Base-by-base conservation (phyloP, 805 yeast genomes). In the Nakazawaea populi region DNA sequence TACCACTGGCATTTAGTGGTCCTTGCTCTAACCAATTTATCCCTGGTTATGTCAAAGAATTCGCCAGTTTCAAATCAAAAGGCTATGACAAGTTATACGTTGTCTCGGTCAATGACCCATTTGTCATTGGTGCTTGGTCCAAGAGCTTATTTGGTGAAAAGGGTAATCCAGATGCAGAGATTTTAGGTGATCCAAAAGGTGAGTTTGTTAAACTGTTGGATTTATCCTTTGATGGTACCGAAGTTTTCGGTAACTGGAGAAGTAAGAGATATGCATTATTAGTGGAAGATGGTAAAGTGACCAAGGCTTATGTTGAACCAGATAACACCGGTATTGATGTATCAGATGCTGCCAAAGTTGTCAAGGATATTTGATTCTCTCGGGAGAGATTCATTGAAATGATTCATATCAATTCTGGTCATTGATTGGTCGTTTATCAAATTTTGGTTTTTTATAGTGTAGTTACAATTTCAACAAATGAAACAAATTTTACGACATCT, bases 81-180 rank as follows among this genome's bases (percentile, higher is more conserved):
- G 96, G 96, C n/a, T 74, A 79, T 68, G 59, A 69, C 29, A 68
- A 79, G 44, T 66, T 89, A 47, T 81, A 75, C 59, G 80, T 90
- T 42, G 79, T 90, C 36, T 76, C 94, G 18, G 96, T 88, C 46
- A 90, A 90, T 67, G 97, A 90, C 64, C 78, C 94, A 3, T 90
- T 90, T 66, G 96, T 89, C 46, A 80, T 83, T 61, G 77, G 80
- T 58, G 91, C 94, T 0, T 90, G 96, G 96, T 80, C 79, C 42
- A 77, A 82, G 51, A 60, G 70, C 24, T 60, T 77, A 37, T 12
- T 49, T 5, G 52, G 52, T 39, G 52, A 38, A 10, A 39, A 49
- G 39, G 52, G 52, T 24, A 60, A 64, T 27, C 58, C 64, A 11
- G 55, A 55, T 41, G 55, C 62, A 30, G 56, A 58, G 8, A 79